Percentiles rank a stretch among this genome's conserved stretches.
These are phyloP conservation scores for Ceratocystis destructans DNA, from an alignment of 2,329 filamentous ascomycete genomes.

Conservation along the genomic window DNA sequence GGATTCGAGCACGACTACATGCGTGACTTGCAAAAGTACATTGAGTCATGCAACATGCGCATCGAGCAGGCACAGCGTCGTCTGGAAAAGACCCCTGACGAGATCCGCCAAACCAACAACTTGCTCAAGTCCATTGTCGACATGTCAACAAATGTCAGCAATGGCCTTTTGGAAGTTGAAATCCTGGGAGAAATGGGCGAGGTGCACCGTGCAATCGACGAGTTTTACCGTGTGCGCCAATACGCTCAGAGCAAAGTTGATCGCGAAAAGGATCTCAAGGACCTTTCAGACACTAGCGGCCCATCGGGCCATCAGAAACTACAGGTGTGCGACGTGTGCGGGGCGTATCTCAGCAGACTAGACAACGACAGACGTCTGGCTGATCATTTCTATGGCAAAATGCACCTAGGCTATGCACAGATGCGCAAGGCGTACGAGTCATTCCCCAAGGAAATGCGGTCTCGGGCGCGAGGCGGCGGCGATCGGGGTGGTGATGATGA, in stretches of 20 bases:
- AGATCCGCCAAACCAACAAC: constrained; percentile 88
- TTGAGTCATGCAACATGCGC: constrained; percentile 87
- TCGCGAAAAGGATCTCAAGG: constrained; percentile 76
- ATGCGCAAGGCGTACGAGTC: constrained; percentile 88
- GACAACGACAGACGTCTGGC: constrained; percentile 90
- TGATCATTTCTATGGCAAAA: constrained; percentile 98
- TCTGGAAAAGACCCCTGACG: constrained; percentile 93
- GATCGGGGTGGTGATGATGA: constrained; percentile 37
- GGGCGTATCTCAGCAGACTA: constrained; percentile 78
- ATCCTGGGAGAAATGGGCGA: constrained; percentile 70
- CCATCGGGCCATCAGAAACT: constrained; percentile 94
- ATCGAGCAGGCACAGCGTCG: constrained; percentile 83
- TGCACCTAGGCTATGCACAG: constrained; percentile 95
- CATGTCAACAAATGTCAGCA: constrained; percentile 61
- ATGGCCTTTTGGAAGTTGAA: constrained; percentile 71
- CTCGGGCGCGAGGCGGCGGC: constrained; percentile 41
- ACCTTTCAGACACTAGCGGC: constrained; percentile 78
- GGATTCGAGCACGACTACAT: constrained; percentile 96
- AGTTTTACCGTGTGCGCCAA: constrained; percentile 73
- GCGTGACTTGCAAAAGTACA: constrained; percentile 89
- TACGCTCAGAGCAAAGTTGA: constrained; percentile 71
- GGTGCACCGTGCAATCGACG: constrained; percentile 70
- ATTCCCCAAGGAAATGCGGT: constrained; percentile 77
- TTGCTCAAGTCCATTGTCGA: constrained; percentile 66
- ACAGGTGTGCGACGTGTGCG: constrained; percentile 96